Conservation (phyloP, 1,284 basidiomycete genomes). For the Tylopilus sp. region DNA sequence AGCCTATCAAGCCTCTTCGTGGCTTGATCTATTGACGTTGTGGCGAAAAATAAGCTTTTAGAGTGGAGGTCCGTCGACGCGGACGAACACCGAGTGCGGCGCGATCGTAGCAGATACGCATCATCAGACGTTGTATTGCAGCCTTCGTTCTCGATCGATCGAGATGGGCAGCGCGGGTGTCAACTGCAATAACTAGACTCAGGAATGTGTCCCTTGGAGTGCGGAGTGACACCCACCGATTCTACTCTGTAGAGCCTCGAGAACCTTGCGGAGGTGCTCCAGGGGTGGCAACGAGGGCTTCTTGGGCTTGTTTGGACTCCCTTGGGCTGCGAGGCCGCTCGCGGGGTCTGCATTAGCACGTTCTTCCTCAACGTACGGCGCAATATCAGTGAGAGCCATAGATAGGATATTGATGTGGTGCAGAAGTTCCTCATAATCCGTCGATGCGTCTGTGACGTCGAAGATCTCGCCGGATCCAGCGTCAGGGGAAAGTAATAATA, state of each 20-base stretch:
- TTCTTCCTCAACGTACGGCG: slow-evolving; percentile 52
- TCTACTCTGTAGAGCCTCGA: slow-evolving; percentile 53
- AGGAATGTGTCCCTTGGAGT: neutral
- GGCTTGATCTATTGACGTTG: slow-evolving; percentile 16
- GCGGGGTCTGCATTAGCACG: slow-evolving; percentile 20
- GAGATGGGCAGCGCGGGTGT: slow-evolving; percentile 64
- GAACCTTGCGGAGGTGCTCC: slow-evolving; percentile 41
- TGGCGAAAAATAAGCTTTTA: slow-evolving; percentile 31
- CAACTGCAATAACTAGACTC: slow-evolving; percentile 41
- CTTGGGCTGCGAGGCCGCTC: slow-evolving; percentile 8
- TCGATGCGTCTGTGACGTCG: slow-evolving; percentile 42
- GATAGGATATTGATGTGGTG: slow-evolving; percentile 52
- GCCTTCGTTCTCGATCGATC: slow-evolving; percentile 68
- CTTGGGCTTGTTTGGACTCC: slow-evolving; percentile 36
- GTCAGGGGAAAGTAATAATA: slow-evolving; percentile 38
- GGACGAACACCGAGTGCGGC: slow-evolving; percentile 30
- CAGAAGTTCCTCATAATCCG: slow-evolving; percentile 55
- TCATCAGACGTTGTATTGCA: slow-evolving; percentile 53
- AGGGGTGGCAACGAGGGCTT: slow-evolving; percentile 39
- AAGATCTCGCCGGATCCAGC: slow-evolving; percentile 37
- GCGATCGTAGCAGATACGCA: slow-evolving; percentile 61
- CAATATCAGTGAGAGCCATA: slow-evolving; percentile 52
- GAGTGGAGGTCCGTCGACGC: slow-evolving; percentile 25
- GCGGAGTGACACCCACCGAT: slow-evolving; percentile 47
- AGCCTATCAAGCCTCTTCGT: neutral